These are phyloP conservation scores for Luzula sylvatica DNA, from an alignment of 176 grass and related monocot genomes.

Conservation along the genomic window DNA sequence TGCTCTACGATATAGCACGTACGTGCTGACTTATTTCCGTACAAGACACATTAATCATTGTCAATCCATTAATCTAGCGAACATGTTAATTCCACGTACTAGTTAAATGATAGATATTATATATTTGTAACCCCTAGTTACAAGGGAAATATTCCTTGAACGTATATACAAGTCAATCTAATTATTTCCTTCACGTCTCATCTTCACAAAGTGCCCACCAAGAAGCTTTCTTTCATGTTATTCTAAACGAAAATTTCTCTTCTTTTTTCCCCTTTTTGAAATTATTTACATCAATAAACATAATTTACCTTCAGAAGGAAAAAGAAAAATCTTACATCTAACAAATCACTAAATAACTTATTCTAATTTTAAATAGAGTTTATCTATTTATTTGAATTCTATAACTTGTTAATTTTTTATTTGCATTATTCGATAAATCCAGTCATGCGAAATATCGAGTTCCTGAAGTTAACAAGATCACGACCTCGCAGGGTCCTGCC, in stretches of 20 bases:
- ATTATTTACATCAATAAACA: constrained; percentile 11
- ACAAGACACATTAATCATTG: too few species aligned
- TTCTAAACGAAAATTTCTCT: not conserved
- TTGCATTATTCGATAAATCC: constrained; percentile 25
- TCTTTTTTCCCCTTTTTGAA: constrained; percentile 8
- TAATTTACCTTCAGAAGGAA: not conserved
- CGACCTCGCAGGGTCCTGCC: constrained; percentile 25
- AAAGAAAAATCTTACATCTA: not conserved
- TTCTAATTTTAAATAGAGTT: not conserved
- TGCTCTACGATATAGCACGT: too few species aligned
- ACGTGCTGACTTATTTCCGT: not conserved
- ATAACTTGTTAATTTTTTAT: not conserved
- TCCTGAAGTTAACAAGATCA: constrained; percentile 17
- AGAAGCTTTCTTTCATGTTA: not conserved
- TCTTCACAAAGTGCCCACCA: constrained; percentile 18
- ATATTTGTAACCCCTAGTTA: not conserved
- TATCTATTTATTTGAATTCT: not conserved
- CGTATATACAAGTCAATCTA: constrained; percentile 7
- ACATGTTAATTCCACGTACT: too few species aligned
- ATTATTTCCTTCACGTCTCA: constrained; percentile 28
- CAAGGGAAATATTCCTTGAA: constrained; percentile 11
- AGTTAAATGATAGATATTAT: too few species aligned
- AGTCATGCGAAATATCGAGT: constrained; percentile 26
- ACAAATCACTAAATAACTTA: constrained; percentile 4
- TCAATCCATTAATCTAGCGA: too few species aligned